Evolutionary conservation across 2,329 filamentous ascomycete species (phyloP), one percentile per base, ranked within the genome.

Genomic region (Cladosporium sp.): DNA sequence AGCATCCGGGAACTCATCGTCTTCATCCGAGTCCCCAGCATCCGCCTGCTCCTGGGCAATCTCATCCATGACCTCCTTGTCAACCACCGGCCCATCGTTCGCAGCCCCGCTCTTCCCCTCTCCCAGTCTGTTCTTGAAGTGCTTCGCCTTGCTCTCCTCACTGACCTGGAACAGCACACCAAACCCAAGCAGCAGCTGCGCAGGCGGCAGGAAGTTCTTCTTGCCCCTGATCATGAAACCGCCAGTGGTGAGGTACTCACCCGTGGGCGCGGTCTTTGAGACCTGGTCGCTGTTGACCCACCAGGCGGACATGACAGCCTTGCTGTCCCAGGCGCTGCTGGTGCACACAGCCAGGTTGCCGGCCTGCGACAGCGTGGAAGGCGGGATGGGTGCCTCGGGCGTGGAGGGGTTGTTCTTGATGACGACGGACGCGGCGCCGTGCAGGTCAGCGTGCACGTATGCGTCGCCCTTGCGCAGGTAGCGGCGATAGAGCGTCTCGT

Each of bases 211-310:
- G 61, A 87, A 93, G 63, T 95, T 95, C 74, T 96, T 97, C 72
- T 87, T 86, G 2, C 91, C 92, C 35, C 81, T 80, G 44, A 96
- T 78, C 69, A 85, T 82, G 67, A 98, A 96, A 57, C 82, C 82
- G 14, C 92, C 93, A 0, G 81, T 77, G 0, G 84, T 80, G 6
- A 98, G 71, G 61, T 88, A 92, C 59, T 95, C 91, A 19, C 92
- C 92, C 0, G 81, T 83, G 1, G 84, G 78, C 0, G 86, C 85
- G 33, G 83, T 88, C 71, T 97, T 97, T 9, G 87, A 89, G 0
- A 98, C 89, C 68, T 97, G 91, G 50, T 92, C 85, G 2, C 88
- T 86, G 56, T 85, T 84, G 0, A 95, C 92, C 93, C 93, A 98
- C 86, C 89, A 98, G 8, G 92, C 91, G 14, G 87, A 86, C 87